These are phyloP conservation scores for Pholiota microspora DNA, from an alignment of 768 basidiomycete species.

Conservation along the genomic window DNA sequence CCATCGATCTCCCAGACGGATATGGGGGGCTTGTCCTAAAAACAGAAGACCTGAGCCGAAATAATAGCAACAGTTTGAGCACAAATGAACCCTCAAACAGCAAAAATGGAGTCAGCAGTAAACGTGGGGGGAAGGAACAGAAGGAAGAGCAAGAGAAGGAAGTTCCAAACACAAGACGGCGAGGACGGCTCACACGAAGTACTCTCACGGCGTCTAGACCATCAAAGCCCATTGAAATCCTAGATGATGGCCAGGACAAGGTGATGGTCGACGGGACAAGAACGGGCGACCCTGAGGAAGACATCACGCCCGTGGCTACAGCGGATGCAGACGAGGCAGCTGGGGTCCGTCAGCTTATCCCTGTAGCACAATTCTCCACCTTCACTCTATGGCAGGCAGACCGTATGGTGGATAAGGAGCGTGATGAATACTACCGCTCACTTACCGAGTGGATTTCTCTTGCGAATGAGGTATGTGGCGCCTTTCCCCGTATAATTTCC, in stretches of 20 bases:
- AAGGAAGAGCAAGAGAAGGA: conserved; percentile 11
- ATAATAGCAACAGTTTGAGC: not conserved
- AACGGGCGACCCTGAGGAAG: not conserved
- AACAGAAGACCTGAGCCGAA: conserved; percentile 14
- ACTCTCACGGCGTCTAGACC: conserved; percentile 20
- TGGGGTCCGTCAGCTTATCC: conserved; percentile 35
- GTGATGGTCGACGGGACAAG: conserved; percentile 15
- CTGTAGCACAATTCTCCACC: conserved; percentile 56
- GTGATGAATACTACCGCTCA: conserved; percentile 70
- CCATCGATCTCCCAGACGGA: conserved; percentile 59
- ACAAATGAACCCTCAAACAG: conserved; percentile 1
- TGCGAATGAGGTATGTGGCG: conserved; percentile 50
- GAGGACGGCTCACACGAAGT: conserved; percentile 25
- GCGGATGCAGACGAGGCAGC: conserved; percentile 9
- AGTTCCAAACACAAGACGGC: conserved; percentile 18
- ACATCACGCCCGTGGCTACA: not conserved
- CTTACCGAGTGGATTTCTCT: conserved; percentile 71
- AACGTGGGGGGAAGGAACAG: conserved; percentile 6
- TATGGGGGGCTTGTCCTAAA: conserved; percentile 67
- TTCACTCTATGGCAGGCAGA: conserved; percentile 81
- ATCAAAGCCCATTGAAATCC: conserved; percentile 23
- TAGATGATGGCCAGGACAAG: conserved; percentile 22
- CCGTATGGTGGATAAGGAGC: conserved; percentile 61
- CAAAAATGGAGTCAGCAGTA: conserved; percentile 6
- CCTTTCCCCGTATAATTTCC: not conserved